Percentiles rank a stretch among this genome's conserved stretches.
Evolutionary conservation across 1,139 yeast genomes (phyloP).

Genomic region (Zygoascus meyerae): DNA sequence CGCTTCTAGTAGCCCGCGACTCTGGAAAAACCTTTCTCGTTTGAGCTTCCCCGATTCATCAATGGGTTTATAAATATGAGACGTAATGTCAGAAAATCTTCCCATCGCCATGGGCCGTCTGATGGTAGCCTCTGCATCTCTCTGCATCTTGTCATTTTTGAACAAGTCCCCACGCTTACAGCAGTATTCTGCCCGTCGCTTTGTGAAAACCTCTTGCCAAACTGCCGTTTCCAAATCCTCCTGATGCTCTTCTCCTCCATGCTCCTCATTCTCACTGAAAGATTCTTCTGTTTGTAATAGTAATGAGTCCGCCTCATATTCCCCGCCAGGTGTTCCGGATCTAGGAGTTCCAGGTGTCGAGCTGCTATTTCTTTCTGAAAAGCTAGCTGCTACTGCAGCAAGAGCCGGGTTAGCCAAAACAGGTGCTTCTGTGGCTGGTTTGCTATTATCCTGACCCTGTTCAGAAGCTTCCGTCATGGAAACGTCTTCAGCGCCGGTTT

Average conservation of each 20-base stretch:
- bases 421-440: constrained; percentile 1
- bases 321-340: constrained; percentile 19
- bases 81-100: constrained; percentile 28
- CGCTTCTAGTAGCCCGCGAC: constrained; percentile 32
- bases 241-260: constrained; percentile 32
- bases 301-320: constrained; percentile 17
- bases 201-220: constrained; percentile 78
- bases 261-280: constrained; percentile 46
- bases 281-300: constrained; percentile 18
- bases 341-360: constrained; percentile 10
- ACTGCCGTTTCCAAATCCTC: constrained; percentile 63
- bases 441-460: constrained; percentile 8
- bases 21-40: constrained; percentile 16
- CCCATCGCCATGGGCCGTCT: constrained; percentile 30
- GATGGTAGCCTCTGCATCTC: constrained; percentile 59
- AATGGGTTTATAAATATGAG: constrained; percentile 15
- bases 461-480: constrained; percentile 16
- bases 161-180: constrained; percentile 63
- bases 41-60: constrained; percentile 14
- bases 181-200: constrained; percentile 71
- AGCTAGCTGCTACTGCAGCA: constrained; percentile 10
- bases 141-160: constrained; percentile 49
- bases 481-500: constrained; percentile 10
- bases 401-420: constrained; percentile 9
- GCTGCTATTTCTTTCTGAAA: constrained; percentile 6